Percentiles rank a stretch among this genome's conserved stretches.
Evolutionary conservation across 2,329 filamentous ascomycete genomes (phyloP).

Genomic region (Talaromyces sp.): DNA sequence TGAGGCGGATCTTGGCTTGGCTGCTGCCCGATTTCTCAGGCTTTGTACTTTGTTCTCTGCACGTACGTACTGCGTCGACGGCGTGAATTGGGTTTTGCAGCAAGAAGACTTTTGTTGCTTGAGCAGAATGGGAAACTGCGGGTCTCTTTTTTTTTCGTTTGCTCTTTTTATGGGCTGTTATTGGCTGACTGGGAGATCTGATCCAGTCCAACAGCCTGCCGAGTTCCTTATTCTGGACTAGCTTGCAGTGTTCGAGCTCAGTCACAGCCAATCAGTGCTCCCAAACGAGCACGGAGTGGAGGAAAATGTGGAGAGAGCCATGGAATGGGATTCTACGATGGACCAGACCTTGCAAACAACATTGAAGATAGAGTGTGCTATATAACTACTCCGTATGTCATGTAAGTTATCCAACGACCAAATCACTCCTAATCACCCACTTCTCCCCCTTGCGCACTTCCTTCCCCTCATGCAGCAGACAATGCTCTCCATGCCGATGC

Average conservation of each 20-base stretch:
- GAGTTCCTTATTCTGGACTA: background rate
- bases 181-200: background rate
- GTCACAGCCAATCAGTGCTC: background rate
- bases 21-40: conserved; percentile 2
- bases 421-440: conserved; percentile 83
- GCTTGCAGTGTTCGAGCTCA: background rate
- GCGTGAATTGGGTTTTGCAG: background rate
- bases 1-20: background rate
- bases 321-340: background rate
- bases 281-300: background rate
- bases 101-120: conserved; percentile 1
- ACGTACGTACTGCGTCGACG: background rate
- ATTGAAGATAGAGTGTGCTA: no score
- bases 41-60: background rate
- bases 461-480: conserved; percentile 81
- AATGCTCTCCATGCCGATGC: conserved; percentile 85
- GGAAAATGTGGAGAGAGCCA: background rate
- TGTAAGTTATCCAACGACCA: conserved; percentile 43
- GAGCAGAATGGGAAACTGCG: background rate
- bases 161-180: background rate
- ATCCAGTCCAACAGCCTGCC: conserved; percentile 1
- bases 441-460: conserved; percentile 80
- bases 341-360: background rate
- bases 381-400: background rate
- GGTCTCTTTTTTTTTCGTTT: conserved; percentile 6